phyloP scores from a whole-genome alignment of 2,329 filamentous ascomycete genomes.

The Neopestalotiopsis sp. region DNA sequence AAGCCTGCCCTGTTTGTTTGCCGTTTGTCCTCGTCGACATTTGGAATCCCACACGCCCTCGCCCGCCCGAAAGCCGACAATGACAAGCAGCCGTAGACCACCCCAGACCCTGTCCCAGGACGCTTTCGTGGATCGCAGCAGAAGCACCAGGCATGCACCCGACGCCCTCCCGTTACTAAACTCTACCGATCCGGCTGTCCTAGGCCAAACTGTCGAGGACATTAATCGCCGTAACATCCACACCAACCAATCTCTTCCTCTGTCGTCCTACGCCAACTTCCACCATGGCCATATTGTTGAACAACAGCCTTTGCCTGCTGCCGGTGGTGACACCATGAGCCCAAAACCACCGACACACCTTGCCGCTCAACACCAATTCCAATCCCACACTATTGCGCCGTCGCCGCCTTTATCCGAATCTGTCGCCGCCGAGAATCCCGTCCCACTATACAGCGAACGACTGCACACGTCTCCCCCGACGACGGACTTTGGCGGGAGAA shows the following conservation, averaged over 20 bases:
- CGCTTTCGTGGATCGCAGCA: slow-evolving; percentile 29
- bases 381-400: slow-evolving; percentile 45
- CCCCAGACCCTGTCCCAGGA: slow-evolving; percentile 32
- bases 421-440: slow-evolving; percentile 24
- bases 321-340: slow-evolving; percentile 22
- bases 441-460: slow-evolving; percentile 23
- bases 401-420: slow-evolving; percentile 39
- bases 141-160: slow-evolving; percentile 24
- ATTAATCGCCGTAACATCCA: slow-evolving; percentile 34
- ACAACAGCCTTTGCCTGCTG: slow-evolving; percentile 12
- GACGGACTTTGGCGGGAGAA: slow-evolving; percentile 20
- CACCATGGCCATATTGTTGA: slow-evolving; percentile 24
- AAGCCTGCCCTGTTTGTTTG: slow-evolving; percentile 1
- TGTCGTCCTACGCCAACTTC: slow-evolving; percentile 23
- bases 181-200: slow-evolving; percentile 27
- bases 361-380: slow-evolving; percentile 38
- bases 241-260: slow-evolving; percentile 29
- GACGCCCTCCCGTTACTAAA: slow-evolving; percentile 22
- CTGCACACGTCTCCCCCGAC: slow-evolving; percentile 27
- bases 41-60: neutral
- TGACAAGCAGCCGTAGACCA: slow-evolving; percentile 33
- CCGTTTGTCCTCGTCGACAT: neutral
- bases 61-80: slow-evolving; percentile 26
- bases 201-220: slow-evolving; percentile 28
- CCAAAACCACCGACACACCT: slow-evolving; percentile 27